Evolutionary conservation across 2,329 filamentous ascomycete species (phyloP).

Genomic region (Clonostachys solani): DNA sequence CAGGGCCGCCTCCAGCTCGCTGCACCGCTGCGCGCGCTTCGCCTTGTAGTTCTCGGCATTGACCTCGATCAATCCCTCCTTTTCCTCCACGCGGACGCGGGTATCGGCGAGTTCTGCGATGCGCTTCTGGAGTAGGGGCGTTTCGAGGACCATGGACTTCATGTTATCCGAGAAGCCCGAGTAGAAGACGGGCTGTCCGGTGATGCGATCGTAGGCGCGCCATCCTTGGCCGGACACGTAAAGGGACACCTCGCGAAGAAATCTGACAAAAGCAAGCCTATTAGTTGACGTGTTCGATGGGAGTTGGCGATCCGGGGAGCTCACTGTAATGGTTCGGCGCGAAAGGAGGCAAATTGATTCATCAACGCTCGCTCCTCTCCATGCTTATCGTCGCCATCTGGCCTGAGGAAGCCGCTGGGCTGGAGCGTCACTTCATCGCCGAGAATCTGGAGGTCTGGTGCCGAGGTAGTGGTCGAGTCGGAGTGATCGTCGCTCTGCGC

Average conservation of each 20-base stretch:
- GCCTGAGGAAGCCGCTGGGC: constrained; percentile 63
- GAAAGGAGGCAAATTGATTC: constrained; percentile 83
- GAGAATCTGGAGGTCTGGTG: constrained; percentile 74
- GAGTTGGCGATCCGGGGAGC: constrained; percentile 7
- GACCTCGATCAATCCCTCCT: constrained; percentile 62
- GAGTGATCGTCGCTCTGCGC: neutral
- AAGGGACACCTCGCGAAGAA: constrained; percentile 87
- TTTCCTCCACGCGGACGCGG: constrained; percentile 71
- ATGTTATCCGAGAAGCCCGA: constrained; percentile 88
- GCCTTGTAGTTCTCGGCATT: constrained; percentile 47
- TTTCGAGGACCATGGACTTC: constrained; percentile 71
- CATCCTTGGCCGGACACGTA: constrained; percentile 93
- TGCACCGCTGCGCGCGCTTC: constrained; percentile 49
- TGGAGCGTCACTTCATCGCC: constrained; percentile 72
- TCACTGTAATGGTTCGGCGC: constrained; percentile 60
- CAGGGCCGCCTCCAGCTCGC: constrained; percentile 68
- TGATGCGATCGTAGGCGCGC: constrained; percentile 86
- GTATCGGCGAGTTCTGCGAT: constrained; percentile 73
- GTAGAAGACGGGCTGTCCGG: constrained; percentile 93
- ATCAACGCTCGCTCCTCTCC: constrained; percentile 65
- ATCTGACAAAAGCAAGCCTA: constrained; percentile 42
- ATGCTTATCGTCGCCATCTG: constrained; percentile 31
- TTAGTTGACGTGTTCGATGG: constrained; percentile 5
- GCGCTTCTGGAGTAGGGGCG: constrained; percentile 68
- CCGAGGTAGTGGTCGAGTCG: constrained; percentile 34